Evolutionary conservation across 2,329 filamentous ascomycete genomes (phyloP).

Genomic region (Diaporthe eres): DNA sequence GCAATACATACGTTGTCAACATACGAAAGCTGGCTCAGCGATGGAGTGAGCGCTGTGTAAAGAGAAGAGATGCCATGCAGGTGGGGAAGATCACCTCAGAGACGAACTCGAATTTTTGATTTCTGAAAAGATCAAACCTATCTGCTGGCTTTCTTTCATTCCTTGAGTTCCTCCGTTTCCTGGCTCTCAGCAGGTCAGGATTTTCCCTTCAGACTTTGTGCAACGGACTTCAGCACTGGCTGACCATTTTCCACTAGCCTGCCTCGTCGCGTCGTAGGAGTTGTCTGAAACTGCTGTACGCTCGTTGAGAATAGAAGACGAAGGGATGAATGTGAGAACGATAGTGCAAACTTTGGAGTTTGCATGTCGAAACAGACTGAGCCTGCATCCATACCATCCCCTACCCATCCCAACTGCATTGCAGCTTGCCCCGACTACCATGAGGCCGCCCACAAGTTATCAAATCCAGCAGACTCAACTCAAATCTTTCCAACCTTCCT

Average conservation of each 20-base stretch:
- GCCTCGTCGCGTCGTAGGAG: neutral
- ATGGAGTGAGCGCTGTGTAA: neutral
- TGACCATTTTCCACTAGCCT: neutral
- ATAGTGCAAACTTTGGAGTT: neutral
- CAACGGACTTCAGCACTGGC: neutral
- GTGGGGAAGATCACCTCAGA: neutral
- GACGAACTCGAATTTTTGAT: neutral
- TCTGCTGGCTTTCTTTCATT: neutral
- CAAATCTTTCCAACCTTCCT: neutral
- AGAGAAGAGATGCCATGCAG: neutral
- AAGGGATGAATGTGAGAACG: neutral
- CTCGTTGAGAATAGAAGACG: no score
- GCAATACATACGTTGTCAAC: neutral
- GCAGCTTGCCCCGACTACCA: neutral
- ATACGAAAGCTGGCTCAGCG: neutral
- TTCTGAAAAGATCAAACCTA: neutral
- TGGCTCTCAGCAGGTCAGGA: neutral
- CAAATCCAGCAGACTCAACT: neutral
- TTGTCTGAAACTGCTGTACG: neutral
- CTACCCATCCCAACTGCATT: neutral
- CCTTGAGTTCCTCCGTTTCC: neutral
- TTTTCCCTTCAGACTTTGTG: neutral
- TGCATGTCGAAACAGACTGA: neutral
- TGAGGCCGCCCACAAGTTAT: neutral
- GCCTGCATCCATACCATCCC: neutral